Conservation (phyloP, 2,329 filamentous ascomycete species). For the Didymella glomerata region DNA sequence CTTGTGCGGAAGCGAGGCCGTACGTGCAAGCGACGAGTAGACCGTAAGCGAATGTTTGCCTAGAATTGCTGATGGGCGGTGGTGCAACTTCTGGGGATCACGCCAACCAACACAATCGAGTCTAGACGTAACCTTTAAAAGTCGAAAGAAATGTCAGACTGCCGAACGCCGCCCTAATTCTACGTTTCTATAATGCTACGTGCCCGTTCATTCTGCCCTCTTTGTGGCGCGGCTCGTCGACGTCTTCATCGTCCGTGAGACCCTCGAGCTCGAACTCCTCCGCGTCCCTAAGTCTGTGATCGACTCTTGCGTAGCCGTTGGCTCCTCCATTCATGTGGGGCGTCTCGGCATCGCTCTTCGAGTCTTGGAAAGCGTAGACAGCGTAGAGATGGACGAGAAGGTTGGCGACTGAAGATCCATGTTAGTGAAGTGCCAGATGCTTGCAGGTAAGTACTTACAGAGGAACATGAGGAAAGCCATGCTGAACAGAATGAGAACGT, state of each 20-base stretch:
- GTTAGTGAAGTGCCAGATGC: conserved; percentile 22
- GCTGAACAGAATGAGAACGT: conserved; percentile 90
- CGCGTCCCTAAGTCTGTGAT: conserved; percentile 74
- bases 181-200: conserved; percentile 9
- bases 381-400: conserved; percentile 88
- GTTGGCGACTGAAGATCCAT: conserved; percentile 68
- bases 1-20: no score
- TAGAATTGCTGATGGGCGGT: no score
- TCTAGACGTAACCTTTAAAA: not conserved
- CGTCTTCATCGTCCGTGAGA: conserved; percentile 87
- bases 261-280: conserved; percentile 95
- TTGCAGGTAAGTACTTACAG: conserved; percentile 60
- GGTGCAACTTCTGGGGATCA: no score
- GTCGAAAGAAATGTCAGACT: not conserved
- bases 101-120: no score
- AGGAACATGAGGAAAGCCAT: conserved; percentile 90
- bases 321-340: conserved; percentile 36
- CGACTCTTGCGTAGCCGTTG: conserved; percentile 57
- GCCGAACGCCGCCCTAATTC: not conserved
- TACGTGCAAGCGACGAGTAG: no score
- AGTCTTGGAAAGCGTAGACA: conserved; percentile 60
- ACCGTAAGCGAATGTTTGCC: no score
- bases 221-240: conserved; percentile 51
- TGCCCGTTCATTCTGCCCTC: conserved; percentile 30
- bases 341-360: conserved; percentile 49